Evolutionary conservation across 164 flowering plant species (phyloP).

Genomic region (Nymphaea colorata): DNA sequence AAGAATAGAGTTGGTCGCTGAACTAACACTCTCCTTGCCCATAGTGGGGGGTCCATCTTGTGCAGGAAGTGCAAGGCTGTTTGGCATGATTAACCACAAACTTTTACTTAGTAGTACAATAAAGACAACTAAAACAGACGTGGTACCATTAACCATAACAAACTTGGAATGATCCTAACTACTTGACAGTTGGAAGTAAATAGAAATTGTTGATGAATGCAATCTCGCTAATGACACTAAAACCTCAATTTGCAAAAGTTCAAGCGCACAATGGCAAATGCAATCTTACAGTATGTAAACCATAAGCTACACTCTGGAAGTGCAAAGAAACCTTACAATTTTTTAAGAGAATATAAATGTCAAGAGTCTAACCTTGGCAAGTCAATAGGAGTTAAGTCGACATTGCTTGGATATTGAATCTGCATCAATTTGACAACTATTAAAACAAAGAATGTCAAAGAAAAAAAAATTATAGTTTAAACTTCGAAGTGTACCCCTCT

Average conservation of each 20-base stretch:
- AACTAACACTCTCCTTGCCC: conserved; percentile 14
- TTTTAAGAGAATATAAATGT: not conserved
- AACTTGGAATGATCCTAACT: no score
- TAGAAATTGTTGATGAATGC: no score
- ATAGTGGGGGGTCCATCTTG: conserved; percentile 13
- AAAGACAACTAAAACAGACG: no score
- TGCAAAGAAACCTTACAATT: not conserved
- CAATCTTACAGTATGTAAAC: not conserved
- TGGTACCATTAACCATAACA: no score
- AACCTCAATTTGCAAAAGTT: no score
- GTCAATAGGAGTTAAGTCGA: conserved; percentile 63
- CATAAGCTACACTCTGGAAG: not conserved
- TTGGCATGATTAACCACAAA: conserved; percentile 7
- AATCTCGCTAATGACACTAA: no score
- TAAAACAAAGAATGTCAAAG: conserved; percentile 12
- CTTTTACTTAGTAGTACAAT: not conserved
- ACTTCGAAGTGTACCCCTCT: conserved; percentile 32
- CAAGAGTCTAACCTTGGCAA: conserved; percentile 51
- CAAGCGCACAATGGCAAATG: no score
- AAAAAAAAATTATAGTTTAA: not conserved
- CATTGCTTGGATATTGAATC: conserved; percentile 76
- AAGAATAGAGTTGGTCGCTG: conserved; percentile 20
- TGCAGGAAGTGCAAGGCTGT: conserved; percentile 28
- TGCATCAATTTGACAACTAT: conserved; percentile 8
- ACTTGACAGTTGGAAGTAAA: no score